Percentiles rank a stretch among this genome's conserved stretches.
These are phyloP conservation scores for Trichoderma koningii DNA, from an alignment of 2,329 filamentous ascomycete species.

Conservation along the genomic window DNA sequence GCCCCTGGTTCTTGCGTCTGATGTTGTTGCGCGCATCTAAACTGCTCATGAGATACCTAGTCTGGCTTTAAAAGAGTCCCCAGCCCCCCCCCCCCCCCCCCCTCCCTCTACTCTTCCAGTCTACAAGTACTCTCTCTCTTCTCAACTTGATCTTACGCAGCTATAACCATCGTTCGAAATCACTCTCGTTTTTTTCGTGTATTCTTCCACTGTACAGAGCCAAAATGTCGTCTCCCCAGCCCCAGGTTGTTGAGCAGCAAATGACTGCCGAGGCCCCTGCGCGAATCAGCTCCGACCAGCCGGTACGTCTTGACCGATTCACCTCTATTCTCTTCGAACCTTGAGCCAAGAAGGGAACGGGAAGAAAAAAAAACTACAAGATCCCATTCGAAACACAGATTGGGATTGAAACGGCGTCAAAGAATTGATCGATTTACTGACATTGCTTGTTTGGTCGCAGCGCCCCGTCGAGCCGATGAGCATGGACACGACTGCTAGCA, in stretches of 20 bases:
- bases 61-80: conserved; percentile 16
- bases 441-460: conserved; percentile 30
- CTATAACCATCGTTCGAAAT: background rate
- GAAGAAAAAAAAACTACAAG: background rate
- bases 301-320: conserved; percentile 36
- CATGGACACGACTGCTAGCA: conserved; percentile 35
- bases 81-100: background rate
- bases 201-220: too few species aligned
- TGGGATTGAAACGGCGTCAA: background rate
- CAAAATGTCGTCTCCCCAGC: conserved; percentile 28
- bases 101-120: background rate
- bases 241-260: conserved; percentile 41
- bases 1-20: conserved; percentile 10
- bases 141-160: background rate
- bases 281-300: conserved; percentile 40
- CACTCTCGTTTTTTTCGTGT: too few species aligned
- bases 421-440: background rate
- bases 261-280: conserved; percentile 37
- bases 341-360: background rate
- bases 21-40: background rate
- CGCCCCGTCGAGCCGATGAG: conserved; percentile 42
- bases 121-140: background rate
- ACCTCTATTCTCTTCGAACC: background rate
- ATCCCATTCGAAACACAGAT: background rate
- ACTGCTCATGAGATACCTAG: conserved; percentile 18